Evolutionary conservation across 2,329 filamentous ascomycete genomes (phyloP).

Genomic region (Lachnellula cervina): DNA sequence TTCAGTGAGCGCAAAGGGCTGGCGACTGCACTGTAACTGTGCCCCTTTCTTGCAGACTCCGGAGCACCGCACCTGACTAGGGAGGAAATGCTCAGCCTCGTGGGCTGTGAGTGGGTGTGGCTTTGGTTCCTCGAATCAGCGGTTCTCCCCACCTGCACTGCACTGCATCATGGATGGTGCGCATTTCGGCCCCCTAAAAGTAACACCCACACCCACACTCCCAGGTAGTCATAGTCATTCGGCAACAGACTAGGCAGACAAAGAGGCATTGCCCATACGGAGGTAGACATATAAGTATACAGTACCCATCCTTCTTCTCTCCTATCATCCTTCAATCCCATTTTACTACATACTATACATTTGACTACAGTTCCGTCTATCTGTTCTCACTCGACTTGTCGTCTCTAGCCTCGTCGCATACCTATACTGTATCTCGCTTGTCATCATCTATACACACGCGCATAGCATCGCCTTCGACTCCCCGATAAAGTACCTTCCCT

Average conservation of each 20-base stretch:
- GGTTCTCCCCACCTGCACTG: neutral
- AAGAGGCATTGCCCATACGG: neutral
- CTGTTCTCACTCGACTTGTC: neutral
- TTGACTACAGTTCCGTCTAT: conserved; percentile 12
- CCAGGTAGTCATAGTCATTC: no score
- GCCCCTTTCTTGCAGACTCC: conserved; percentile 1
- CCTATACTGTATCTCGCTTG: neutral
- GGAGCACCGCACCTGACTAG: neutral
- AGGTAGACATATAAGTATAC: conserved; percentile 11
- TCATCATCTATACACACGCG: neutral
- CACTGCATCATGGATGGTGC: neutral
- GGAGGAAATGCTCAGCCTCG: conserved; percentile 1
- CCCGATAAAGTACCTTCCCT: conserved; percentile 16
- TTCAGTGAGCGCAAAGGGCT: neutral
- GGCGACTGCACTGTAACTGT: neutral
- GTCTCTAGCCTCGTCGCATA: neutral
- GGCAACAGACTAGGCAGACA: conserved; percentile 8
- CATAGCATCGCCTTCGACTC: conserved; percentile 5
- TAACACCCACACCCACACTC: no score
- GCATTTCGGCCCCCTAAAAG: neutral
- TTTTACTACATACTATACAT: neutral
- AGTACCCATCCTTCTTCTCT: conserved; percentile 8
- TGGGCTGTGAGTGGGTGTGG: conserved; percentile 3
- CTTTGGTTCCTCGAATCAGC: neutral
- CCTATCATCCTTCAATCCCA: conserved; percentile 12